These are phyloP conservation scores for Triticum turgidum DNA, from an alignment of 176 grass and related monocot species.

Conservation along the genomic window DNA sequence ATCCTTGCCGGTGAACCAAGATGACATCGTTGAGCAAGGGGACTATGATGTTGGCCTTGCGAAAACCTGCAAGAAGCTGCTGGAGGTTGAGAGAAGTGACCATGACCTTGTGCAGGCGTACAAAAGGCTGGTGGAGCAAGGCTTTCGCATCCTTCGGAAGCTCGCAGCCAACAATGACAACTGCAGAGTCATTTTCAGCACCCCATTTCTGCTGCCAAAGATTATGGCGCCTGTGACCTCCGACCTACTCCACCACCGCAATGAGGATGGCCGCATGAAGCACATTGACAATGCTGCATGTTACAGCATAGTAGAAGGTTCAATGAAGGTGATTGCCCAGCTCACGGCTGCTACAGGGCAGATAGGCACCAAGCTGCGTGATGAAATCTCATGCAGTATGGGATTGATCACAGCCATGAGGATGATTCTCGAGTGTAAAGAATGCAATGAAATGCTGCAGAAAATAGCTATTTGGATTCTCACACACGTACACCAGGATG, in stretches of 20 bases:
- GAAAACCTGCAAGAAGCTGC: too few species aligned
- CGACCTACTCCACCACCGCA: not conserved
- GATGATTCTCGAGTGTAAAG: not conserved
- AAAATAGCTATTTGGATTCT: not conserved
- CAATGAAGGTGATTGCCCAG: not conserved
- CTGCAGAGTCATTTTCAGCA: not conserved
- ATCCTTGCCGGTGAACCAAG: too few species aligned
- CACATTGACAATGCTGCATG: not conserved
- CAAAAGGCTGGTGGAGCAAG: not conserved
- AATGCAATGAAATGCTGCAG: not conserved
- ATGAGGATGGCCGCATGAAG: too few species aligned
- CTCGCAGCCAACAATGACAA: not conserved
- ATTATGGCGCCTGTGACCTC: not conserved
- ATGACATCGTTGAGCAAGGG: too few species aligned
- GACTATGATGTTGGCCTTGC: too few species aligned
- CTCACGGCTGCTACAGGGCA: not conserved
- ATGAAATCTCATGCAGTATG: not conserved
- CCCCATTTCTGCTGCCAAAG: not conserved
- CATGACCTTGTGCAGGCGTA: not conserved
- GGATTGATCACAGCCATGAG: not conserved
- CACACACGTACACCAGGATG: not conserved
- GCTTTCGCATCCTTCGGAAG: not conserved
- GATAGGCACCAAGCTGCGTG: not conserved
- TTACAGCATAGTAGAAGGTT: not conserved
- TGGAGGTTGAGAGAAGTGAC: too few species aligned